Evolutionary conservation across 2,329 filamentous ascomycete genomes (phyloP).

Genomic region (Aureobasidium namibiae): DNA sequence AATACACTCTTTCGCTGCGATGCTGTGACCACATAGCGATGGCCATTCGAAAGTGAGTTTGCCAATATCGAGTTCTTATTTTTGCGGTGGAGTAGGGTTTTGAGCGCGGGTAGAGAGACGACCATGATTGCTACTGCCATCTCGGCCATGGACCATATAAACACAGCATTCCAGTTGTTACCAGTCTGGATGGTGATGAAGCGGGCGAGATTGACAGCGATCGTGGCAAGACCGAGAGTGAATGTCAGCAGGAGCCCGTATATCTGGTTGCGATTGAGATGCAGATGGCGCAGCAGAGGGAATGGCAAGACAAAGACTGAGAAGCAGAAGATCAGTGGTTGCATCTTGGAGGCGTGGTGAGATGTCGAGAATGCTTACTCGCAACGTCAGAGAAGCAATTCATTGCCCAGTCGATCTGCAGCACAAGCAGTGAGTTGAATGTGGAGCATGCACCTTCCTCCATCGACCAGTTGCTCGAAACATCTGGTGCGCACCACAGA

Average conservation of each 20-base stretch:
- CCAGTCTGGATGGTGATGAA: slow-evolving; percentile 5
- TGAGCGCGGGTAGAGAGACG: not conserved
- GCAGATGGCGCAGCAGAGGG: not conserved
- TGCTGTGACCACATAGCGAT: not conserved
- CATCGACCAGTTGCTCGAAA: slow-evolving; percentile 1
- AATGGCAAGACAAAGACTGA: slow-evolving; percentile 5
- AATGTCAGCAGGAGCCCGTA: not conserved
- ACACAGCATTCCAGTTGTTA: not conserved
- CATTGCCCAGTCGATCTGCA: slow-evolving; percentile 1
- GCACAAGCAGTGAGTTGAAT: not conserved
- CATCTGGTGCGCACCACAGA: not conserved
- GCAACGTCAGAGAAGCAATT: not conserved
- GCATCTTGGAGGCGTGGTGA: not conserved
- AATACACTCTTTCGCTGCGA: not conserved
- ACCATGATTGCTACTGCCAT: slow-evolving; percentile 4
- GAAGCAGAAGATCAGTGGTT: too few species aligned
- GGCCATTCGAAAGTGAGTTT: not conserved
- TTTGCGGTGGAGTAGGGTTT: not conserved
- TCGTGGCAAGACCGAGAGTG: not conserved
- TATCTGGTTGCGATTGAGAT: not conserved
- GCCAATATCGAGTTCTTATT: not conserved
- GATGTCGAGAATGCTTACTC: not conserved
- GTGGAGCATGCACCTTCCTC: slow-evolving; percentile 3
- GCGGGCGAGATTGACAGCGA: slow-evolving; percentile 1
- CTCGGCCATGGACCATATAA: slow-evolving; percentile 5